These are phyloP conservation scores for Mesotaenium endlicherianum DNA, from an alignment of 139 green algal species.

Conservation along the genomic window DNA sequence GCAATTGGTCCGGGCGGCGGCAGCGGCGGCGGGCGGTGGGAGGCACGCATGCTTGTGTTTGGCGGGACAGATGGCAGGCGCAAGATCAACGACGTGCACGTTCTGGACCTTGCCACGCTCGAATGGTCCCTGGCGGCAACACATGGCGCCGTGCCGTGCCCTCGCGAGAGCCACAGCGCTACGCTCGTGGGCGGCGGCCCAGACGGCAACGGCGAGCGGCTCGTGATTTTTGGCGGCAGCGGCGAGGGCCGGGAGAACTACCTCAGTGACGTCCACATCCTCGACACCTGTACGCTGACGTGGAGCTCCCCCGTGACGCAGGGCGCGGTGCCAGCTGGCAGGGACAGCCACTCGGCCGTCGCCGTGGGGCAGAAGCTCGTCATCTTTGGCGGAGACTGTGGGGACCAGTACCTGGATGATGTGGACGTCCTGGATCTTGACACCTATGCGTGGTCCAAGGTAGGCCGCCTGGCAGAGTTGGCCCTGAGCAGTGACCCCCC, in stretches of 20 bases:
- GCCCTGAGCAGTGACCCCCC: too few relatives aligned
- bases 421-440: slow-evolving; percentile 26
- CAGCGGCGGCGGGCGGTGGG: slow-evolving; percentile 60
- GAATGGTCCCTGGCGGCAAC: slow-evolving; percentile 57
- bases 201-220: too few relatives aligned
- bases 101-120: slow-evolving; percentile 69
- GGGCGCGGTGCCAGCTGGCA: background rate
- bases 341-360: slow-evolving; percentile 35
- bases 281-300: background rate
- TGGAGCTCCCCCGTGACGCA: background rate
- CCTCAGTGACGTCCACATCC: background rate
- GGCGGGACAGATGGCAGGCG: slow-evolving; percentile 83
- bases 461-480: slow-evolving; percentile 19
- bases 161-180: background rate
- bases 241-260: background rate
- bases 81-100: slow-evolving; percentile 79
- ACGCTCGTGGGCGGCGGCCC: background rate
- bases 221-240: background rate
- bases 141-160: background rate
- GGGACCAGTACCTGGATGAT: background rate
- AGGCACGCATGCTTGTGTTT: slow-evolving; percentile 73
- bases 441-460: slow-evolving; percentile 26
- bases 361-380: slow-evolving; percentile 53
- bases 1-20: too few relatives aligned
- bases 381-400: slow-evolving; percentile 37